Evolutionary conservation across 805 yeast genomes (phyloP), one percentile per base, ranked within the genome.

Genomic region (Yarrowia deformans): DNA sequence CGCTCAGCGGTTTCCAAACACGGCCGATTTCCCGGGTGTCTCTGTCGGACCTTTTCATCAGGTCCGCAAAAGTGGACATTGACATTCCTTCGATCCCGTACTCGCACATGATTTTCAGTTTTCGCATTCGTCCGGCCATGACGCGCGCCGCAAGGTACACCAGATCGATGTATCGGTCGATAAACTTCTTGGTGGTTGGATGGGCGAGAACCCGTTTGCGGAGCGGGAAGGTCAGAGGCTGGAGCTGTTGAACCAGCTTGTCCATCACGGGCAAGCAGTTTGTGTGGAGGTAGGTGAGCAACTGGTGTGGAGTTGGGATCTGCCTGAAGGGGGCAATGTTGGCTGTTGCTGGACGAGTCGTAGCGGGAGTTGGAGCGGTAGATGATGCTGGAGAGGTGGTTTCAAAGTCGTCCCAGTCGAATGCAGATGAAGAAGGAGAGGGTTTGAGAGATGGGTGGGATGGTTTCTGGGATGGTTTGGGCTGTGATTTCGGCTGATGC

Each of bases 271-370:
- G 71, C 14, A 74, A 49, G 13, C 72, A 72, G 29, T 77, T 74
- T 63, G 71, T 72, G 8, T 68, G 74, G 0, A 70, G 74, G 0
- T 16, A 71, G 1, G 32, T 19, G 7, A 70, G 69, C 4, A 70
- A 66, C 3, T 72, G 75, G 49, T 72, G 78, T 12, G 81, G 78
- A 16, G 76, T 75, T 7, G 79, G 79, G 35, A 69, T 63, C 5
- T 32, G 32, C 14, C 52, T n/a, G 18, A 60, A 60, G 1, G 63
- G 48, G 2, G 63, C 13, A 5, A 56, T 9, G 16, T 40, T n/a
- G 0, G 60, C 14, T 23, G 29, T 23, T 23, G 29, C 29, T 23
- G 29, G 29, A 23, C 29, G 29, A 23, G 29, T 23, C 2, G 29
- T 23, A 23, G 29, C 4, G 4, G 29, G 29, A 4, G 29, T 23